These are phyloP conservation scores for Boletus mariae DNA, from an alignment of 1,284 basidiomycete genomes.

Conservation along the genomic window DNA sequence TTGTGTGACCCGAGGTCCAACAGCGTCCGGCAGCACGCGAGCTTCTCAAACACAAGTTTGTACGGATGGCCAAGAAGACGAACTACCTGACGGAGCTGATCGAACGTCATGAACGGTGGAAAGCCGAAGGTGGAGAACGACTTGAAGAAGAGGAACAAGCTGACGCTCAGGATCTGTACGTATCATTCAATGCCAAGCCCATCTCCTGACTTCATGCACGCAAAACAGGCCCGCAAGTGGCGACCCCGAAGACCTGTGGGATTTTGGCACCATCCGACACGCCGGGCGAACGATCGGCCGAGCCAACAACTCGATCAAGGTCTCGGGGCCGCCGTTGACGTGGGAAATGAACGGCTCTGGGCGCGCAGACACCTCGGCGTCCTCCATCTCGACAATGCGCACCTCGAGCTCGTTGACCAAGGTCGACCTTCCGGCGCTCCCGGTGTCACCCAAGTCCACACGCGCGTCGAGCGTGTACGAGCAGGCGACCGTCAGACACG, in stretches of 20 bases:
- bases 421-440: conserved; percentile 53
- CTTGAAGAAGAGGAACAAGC: conserved; percentile 69
- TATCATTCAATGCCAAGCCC: conserved; percentile 20
- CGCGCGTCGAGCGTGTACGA: conserved; percentile 47
- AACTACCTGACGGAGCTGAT: conserved; percentile 93
- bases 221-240: conserved; percentile 45
- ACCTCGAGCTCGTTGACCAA: conserved; percentile 42
- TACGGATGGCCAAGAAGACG: conserved; percentile 91
- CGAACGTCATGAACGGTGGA: conserved; percentile 92
- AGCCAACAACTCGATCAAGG: conserved; percentile 50
- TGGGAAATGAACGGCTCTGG: conserved; percentile 69
- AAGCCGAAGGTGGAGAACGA: conserved; percentile 81
- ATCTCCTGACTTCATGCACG: conserved; percentile 2
- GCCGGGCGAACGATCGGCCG: conserved; percentile 63
- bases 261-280: conserved; percentile 87
- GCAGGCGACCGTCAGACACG: conserved; percentile 65
- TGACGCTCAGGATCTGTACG: conserved; percentile 55
- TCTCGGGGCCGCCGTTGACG: conserved; percentile 64
- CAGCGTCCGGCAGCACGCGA: conserved; percentile 93
- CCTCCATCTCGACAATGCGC: conserved; percentile 32
- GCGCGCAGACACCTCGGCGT: conserved; percentile 37
- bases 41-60: conserved; percentile 93
- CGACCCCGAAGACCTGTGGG: conserved; percentile 88
- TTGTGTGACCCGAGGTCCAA: conserved; percentile 17
- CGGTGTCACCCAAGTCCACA: conserved; percentile 25